Evolutionary conservation across 805 yeast genomes (phyloP).

Genomic region (Myxozyma melibiosi): DNA sequence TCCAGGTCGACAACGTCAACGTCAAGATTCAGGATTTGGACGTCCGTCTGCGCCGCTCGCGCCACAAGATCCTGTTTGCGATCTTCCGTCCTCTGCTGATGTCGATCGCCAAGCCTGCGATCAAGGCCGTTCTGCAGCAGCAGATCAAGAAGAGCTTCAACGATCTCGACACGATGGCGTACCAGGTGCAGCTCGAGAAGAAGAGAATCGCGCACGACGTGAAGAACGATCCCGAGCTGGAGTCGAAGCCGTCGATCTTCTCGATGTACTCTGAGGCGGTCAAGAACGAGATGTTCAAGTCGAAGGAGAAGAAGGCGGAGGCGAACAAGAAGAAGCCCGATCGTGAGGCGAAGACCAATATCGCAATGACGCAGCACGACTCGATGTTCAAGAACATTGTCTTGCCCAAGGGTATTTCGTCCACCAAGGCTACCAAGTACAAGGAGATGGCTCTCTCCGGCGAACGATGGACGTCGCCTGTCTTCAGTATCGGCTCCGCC

Average conservation of each 20-base stretch:
- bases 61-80: constrained; percentile 26
- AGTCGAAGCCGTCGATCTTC: constrained; percentile 9
- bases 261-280: constrained; percentile 25
- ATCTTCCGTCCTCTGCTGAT: constrained; percentile 30
- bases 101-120: constrained; percentile 20
- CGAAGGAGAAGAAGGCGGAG: constrained; percentile 17
- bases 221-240: constrained; percentile 4
- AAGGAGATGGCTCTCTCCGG: constrained; percentile 27
- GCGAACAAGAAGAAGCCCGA: constrained; percentile 8
- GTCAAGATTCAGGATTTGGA: constrained; percentile 25
- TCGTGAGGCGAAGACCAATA: constrained; percentile 12
- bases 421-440: constrained; percentile 18
- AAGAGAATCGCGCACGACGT: constrained; percentile 19
- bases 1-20: constrained; percentile 30
- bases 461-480: constrained; percentile 30
- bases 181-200: constrained; percentile 23
- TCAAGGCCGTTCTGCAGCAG: constrained; percentile 28
- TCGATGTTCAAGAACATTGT: constrained; percentile 26
- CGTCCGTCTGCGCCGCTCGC: constrained; percentile 26
- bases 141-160: constrained; percentile 28
- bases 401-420: constrained; percentile 24
- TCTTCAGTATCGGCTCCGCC: constrained; percentile 25
- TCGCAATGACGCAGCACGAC: constrained; percentile 22
- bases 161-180: constrained; percentile 25
- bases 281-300: constrained; percentile 13